phyloP scores from a whole-genome alignment of 768 basidiomycete species.

The Dentipellis fragilis region DNA sequence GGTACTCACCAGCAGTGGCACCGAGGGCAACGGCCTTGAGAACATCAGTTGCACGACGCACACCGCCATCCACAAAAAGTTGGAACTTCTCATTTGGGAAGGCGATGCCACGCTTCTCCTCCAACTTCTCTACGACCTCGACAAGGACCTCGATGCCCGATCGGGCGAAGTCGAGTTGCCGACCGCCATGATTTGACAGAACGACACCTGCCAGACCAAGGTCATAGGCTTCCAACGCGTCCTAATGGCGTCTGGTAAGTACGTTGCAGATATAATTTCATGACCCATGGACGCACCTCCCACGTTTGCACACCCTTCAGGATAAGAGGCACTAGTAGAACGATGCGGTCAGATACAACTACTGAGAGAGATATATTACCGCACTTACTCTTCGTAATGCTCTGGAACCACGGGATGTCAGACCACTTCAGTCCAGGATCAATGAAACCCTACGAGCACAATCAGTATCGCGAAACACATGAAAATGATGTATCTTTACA shows the following conservation, averaged over 20 bases:
- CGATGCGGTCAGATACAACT: background rate
- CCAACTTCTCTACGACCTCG: slow-evolving; percentile 69
- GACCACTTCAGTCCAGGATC: slow-evolving; percentile 85
- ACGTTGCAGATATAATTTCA: background rate
- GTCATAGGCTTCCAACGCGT: slow-evolving; percentile 44
- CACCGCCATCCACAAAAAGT: slow-evolving; percentile 91
- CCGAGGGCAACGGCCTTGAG: slow-evolving; percentile 83
- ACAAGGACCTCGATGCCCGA: slow-evolving; percentile 34
- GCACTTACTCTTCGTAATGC: slow-evolving; percentile 42
- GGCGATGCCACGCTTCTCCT: slow-evolving; percentile 48
- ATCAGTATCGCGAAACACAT: background rate
- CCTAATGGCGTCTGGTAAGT: slow-evolving; percentile 15
- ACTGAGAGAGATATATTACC: background rate
- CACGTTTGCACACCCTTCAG: slow-evolving; percentile 58
- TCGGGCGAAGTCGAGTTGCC: slow-evolving; percentile 41
- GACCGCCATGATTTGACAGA: slow-evolving; percentile 50
- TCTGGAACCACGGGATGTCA: slow-evolving; percentile 60
- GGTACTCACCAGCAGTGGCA: slow-evolving; percentile 63
- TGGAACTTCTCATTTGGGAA: slow-evolving; percentile 79
- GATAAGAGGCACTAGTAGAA: slow-evolving; percentile 42
- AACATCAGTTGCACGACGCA: slow-evolving; percentile 82
- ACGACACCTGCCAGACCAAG: slow-evolving; percentile 37
- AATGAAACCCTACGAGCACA: slow-evolving; percentile 66
- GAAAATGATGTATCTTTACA: slow-evolving; percentile 29
- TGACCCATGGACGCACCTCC: slow-evolving; percentile 25